Evolutionary conservation across 768 basidiomycete genomes (phyloP).

Genomic region (Lyophyllum decastes): DNA sequence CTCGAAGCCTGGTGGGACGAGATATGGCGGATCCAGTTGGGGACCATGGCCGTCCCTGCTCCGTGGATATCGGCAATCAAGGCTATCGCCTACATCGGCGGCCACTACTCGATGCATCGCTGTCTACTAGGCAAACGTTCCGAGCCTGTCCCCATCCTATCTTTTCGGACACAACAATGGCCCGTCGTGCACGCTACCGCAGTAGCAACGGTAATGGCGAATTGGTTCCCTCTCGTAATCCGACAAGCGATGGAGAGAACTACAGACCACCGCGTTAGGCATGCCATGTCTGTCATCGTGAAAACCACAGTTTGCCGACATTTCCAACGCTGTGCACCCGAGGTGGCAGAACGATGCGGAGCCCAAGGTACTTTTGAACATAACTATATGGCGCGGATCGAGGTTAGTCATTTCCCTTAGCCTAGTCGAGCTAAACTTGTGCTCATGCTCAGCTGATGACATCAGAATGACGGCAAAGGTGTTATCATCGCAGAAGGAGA

Average conservation of each 20-base stretch:
- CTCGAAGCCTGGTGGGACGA: constrained; percentile 57
- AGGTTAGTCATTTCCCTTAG: constrained; percentile 36
- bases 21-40: constrained; percentile 56
- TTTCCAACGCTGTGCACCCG: constrained; percentile 48
- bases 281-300: constrained; percentile 55
- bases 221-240: constrained; percentile 43
- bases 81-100: constrained; percentile 53
- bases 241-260: constrained; percentile 37
- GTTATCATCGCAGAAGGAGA: constrained; percentile 62
- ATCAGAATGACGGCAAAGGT: constrained; percentile 52
- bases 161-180: constrained; percentile 67
- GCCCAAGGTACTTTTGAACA: constrained; percentile 68
- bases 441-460: constrained; percentile 18
- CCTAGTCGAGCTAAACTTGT: neutral
- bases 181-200: constrained; percentile 56
- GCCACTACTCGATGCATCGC: constrained; percentile 59
- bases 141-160: constrained; percentile 51
- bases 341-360: constrained; percentile 65
- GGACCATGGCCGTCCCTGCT: constrained; percentile 51
- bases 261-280: constrained; percentile 48
- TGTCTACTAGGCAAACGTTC: constrained; percentile 45
- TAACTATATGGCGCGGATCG: constrained; percentile 58
- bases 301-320: constrained; percentile 60
- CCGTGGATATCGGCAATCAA: constrained; percentile 55
- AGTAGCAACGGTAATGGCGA: constrained; percentile 50